These are phyloP conservation scores for Colletotrichum tofieldiae DNA, from an alignment of 2,329 filamentous ascomycete species.

Conservation along the genomic window DNA sequence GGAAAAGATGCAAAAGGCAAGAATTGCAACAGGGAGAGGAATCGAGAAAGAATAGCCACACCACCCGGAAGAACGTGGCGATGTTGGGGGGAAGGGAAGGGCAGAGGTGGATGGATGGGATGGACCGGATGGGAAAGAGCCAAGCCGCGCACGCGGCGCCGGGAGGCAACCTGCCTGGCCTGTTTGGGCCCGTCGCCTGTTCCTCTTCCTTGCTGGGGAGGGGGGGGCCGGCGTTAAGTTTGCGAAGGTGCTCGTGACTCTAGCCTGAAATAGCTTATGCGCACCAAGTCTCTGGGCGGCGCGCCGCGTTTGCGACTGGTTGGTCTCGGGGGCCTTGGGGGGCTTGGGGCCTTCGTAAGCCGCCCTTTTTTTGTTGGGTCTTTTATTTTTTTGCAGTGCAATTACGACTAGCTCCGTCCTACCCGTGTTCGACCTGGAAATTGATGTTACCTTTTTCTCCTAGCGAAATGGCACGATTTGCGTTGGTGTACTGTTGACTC, in stretches of 20 bases:
- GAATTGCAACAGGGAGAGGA: not conserved
- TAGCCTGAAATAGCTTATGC: slow-evolving; percentile 38
- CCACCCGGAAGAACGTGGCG: slow-evolving; percentile 34
- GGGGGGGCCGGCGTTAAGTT: slow-evolving; percentile 30
- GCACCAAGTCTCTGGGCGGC: slow-evolving; percentile 37
- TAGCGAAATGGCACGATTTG: not conserved
- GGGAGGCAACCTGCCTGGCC: slow-evolving; percentile 22
- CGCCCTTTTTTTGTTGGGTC: slow-evolving; percentile 6
- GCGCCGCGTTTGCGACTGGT: slow-evolving; percentile 22
- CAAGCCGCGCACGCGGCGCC: slow-evolving; percentile 32
- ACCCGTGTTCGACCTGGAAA: slow-evolving; percentile 2
- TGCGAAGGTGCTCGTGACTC: slow-evolving; percentile 41
- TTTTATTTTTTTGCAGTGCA: not conserved
- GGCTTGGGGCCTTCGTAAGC: slow-evolving; percentile 16
- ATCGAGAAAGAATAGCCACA: slow-evolving; percentile 7
- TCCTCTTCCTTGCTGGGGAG: not conserved
- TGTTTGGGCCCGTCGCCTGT: not conserved
- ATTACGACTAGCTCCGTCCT: not conserved
- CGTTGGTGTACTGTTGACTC: not conserved
- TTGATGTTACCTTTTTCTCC: not conserved
- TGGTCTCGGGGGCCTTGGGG: slow-evolving; percentile 1
- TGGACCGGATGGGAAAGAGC: slow-evolving; percentile 35
- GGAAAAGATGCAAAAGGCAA: not conserved
- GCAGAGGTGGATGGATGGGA: slow-evolving; percentile 30
- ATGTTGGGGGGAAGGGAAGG: slow-evolving; percentile 25